Evolutionary conservation across 2,329 filamentous ascomycete species (phyloP).

Genomic region (Colletotrichum lupini): DNA sequence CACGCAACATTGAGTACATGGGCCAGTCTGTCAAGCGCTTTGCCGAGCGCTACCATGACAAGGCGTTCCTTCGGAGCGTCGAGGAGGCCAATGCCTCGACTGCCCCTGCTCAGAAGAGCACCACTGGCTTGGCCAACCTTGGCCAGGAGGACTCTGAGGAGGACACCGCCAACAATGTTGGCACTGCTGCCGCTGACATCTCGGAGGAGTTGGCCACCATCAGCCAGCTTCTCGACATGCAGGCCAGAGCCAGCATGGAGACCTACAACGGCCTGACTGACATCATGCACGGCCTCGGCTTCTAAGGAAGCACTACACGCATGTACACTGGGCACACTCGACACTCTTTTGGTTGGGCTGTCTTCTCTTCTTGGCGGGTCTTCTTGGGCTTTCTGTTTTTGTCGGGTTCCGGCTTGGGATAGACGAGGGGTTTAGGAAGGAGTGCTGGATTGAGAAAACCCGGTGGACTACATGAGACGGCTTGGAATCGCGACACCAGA

Average conservation of each 20-base stretch:
- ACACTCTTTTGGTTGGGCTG: background rate
- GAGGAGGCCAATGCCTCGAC: background rate
- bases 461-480: background rate
- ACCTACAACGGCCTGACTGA: background rate
- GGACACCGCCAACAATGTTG: background rate
- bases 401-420: background rate
- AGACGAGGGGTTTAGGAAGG: background rate
- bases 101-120: background rate
- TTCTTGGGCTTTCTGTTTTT: background rate
- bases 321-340: background rate
- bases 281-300: background rate
- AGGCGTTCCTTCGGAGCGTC: background rate
- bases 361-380: background rate
- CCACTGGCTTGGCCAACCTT: background rate
- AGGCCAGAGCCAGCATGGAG: background rate
- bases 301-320: background rate
- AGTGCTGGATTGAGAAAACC: background rate
- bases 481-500: background rate
- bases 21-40: background rate
- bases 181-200: background rate
- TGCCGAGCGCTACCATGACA: background rate
- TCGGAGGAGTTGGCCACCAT: background rate
- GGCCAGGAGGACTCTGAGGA: background rate
- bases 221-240: background rate
- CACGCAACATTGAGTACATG: background rate